phyloP scores from a whole-genome alignment of 208 protist genomes.

The Acanthamoeba lenticulata region DNA sequence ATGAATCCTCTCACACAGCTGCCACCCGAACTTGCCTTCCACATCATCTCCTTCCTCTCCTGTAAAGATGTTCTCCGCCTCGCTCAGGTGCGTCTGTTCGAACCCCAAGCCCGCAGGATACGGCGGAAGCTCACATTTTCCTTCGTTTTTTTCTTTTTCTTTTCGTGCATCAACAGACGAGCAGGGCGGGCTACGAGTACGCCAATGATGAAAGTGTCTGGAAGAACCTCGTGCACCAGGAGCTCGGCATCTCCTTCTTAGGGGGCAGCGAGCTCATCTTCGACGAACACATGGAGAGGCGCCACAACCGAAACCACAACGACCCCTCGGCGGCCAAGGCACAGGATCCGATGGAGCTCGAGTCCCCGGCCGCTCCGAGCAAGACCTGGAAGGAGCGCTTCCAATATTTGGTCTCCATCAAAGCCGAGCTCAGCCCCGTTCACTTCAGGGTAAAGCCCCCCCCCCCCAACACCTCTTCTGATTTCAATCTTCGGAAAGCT shows the following conservation, averaged over 20 bases:
- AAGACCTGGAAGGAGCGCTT: slow-evolving; percentile 33
- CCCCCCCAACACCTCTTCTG: not conserved
- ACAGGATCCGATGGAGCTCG: not conserved
- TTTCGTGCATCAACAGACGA: not conserved
- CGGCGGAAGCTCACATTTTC: too few species aligned
- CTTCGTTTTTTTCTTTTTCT: too few species aligned
- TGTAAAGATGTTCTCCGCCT: not conserved
- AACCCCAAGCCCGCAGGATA: not conserved
- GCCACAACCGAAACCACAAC: not conserved
- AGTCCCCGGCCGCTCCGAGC: not conserved
- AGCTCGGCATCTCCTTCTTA: not conserved
- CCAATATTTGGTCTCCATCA: not conserved
- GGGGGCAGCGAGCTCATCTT: not conserved
- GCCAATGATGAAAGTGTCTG: not conserved
- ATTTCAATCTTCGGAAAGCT: not conserved
- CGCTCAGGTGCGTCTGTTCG: not conserved
- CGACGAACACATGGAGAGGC: not conserved
- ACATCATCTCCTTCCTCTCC: slow-evolving; percentile 49
- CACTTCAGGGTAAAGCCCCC: not conserved
- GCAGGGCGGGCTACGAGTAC: not conserved
- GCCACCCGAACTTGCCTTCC: not conserved
- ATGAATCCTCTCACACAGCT: slow-evolving; percentile 7
- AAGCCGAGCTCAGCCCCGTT: not conserved
- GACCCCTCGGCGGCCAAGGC: not conserved
- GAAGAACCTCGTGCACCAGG: not conserved